Evolutionary conservation across 1,139 yeast species (phyloP).

Genomic region (Arxiozyma heterogenica): DNA sequence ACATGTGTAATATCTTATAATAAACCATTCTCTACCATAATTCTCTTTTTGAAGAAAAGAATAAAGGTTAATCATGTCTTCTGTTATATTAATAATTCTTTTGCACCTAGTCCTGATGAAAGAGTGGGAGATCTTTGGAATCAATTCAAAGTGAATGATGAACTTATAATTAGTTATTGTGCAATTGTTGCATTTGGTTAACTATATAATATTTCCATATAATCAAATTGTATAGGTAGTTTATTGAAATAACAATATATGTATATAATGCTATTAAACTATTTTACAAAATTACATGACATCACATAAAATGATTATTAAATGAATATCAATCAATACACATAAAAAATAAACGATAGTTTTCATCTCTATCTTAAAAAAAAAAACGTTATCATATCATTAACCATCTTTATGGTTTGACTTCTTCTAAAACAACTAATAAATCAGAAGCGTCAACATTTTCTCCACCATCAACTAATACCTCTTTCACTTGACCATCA

Average conservation of each 20-base stretch:
- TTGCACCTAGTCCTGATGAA: conserved; percentile 30
- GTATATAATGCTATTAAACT: not conserved
- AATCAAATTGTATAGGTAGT: not conserved
- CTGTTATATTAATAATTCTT: conserved; percentile 30
- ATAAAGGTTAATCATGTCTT: conserved; percentile 21
- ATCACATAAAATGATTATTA: not conserved
- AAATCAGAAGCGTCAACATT: conserved; percentile 91
- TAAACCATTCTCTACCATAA: conserved; percentile 24
- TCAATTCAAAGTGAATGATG: conserved; percentile 27
- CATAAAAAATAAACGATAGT: no score
- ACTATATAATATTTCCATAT: not conserved
- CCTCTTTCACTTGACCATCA: conserved; percentile 71
- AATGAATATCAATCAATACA: not conserved
- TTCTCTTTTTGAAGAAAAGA: conserved; percentile 18
- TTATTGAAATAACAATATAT: not conserved
- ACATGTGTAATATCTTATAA: conserved; percentile 23
- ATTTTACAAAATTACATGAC: not conserved
- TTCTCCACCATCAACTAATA: conserved; percentile 80
- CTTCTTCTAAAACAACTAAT: conserved; percentile 32
- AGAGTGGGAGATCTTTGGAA: conserved; percentile 27
- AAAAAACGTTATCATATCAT: no score
- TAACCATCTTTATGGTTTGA: not conserved
- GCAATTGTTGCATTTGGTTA: conserved; percentile 30
- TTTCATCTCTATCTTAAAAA: no score
- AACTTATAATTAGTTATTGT: conserved; percentile 29